These are phyloP conservation scores for Aschersonia sp. DNA, from an alignment of 2,329 filamentous ascomycete genomes.

Conservation along the genomic window DNA sequence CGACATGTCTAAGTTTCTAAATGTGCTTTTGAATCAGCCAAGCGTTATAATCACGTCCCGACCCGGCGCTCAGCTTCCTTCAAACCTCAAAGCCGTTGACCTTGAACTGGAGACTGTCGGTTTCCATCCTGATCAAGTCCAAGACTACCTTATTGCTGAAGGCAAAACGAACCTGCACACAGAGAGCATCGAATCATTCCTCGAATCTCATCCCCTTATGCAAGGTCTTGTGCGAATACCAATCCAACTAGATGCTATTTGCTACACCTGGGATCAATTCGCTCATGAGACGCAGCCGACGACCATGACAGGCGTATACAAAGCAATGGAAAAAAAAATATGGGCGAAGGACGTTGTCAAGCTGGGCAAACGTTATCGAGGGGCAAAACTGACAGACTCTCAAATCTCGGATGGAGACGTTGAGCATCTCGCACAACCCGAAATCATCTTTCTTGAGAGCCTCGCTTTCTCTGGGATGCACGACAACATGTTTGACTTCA, in stretches of 20 bases:
- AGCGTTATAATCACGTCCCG: slow-evolving; percentile 26
- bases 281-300: slow-evolving; percentile 4
- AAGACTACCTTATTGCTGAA: slow-evolving; percentile 12
- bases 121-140: slow-evolving; percentile 21
- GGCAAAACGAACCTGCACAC: not conserved
- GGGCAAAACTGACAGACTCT: not conserved
- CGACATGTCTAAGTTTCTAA: slow-evolving; percentile 11
- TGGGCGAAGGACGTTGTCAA: slow-evolving; percentile 23
- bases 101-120: slow-evolving; percentile 25
- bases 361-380: slow-evolving; percentile 10
- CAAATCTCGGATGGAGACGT: slow-evolving; percentile 6
- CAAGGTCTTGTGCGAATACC: slow-evolving; percentile 25
- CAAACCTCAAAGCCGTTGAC: slow-evolving; percentile 8
- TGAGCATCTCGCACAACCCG: slow-evolving; percentile 5
- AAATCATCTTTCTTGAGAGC: slow-evolving; percentile 12
- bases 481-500: slow-evolving; percentile 18
- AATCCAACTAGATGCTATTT: slow-evolving; percentile 28
- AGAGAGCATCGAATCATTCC: slow-evolving; percentile 14
- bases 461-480: slow-evolving; percentile 21
- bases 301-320: slow-evolving; percentile 23
- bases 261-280: slow-evolving; percentile 18
- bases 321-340: slow-evolving; percentile 17
- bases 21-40: slow-evolving; percentile 14
- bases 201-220: slow-evolving; percentile 17
- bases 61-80: slow-evolving; percentile 10